Evolutionary conservation across 305 asterid genomes (phyloP), one percentile per base, ranked within the genome.

Genomic region (Fraxinus sp.): DNA sequence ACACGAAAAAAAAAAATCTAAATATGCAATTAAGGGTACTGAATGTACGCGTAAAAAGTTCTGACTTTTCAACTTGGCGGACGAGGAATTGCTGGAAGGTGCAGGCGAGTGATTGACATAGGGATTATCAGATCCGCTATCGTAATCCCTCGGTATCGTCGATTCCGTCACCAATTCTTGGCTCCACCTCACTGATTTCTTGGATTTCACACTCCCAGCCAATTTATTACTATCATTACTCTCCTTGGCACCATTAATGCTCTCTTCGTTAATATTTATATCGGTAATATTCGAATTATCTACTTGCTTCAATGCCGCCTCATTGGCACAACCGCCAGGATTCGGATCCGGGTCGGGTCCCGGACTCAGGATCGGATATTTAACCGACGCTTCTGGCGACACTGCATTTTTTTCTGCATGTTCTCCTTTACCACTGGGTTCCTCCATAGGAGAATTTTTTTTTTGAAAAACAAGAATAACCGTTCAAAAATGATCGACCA

Each of bases 181-280:
- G 80, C 93, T 93, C 96, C 94, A 92, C 74, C 90, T 85, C 85
- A 91, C 97, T 78, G 98, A 91, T 87, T 93, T 93, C 91, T 86
- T 91, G 81, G 93, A 46, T 81, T 85, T 90, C 84, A 81, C 78
- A 79, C 82, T 86, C 83, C 86, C 85, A 71, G 85, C 77, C 82
- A 86, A 86, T 83, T 82, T 87, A 70, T 44, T 32, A 78, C 28
- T 74, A 35, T 78, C 76, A 28, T n/a, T 44, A 81, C 18, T 78
- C 82, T 84, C 90, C 82, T 59, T 86, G 57, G 41, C 82, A 66
- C 78, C 71, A 32, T 55, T 79, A 66, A 79, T 80, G 70, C 78
- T 55, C 82, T 86, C 95, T 83, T 84, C 74, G 13, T 7, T 26
- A 26, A 72, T 85, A 28, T 81, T 78, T 4, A 68, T 72, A 18